These are phyloP conservation scores for Omphalea diandra DNA, from an alignment of 441 rosid genomes.

Conservation along the genomic window DNA sequence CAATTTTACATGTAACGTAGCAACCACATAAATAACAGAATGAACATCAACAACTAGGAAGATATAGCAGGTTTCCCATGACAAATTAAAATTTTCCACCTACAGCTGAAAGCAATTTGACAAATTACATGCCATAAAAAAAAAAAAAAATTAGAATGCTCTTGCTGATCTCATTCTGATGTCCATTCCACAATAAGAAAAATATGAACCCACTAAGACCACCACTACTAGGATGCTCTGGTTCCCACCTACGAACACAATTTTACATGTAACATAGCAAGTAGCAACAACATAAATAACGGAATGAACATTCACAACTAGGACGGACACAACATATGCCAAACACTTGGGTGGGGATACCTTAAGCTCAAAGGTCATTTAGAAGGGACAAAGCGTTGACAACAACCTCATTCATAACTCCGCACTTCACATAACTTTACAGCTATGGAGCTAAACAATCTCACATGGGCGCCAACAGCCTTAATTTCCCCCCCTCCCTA, in stretches of 20 bases:
- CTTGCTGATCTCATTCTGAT: too few species aligned
- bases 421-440: constrained; percentile 20
- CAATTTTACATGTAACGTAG: too few species aligned
- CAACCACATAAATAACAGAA: too few species aligned
- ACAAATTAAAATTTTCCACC: too few species aligned
- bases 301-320: not conserved
- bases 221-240: too few species aligned
- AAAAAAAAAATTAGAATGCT: too few species aligned
- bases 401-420: too few species aligned
- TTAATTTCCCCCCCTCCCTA: not conserved
- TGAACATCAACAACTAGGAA: too few species aligned
- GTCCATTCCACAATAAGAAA: not conserved
- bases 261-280: not conserved
- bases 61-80: too few species aligned
- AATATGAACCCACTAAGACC: constrained; percentile 2
- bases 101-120: too few species aligned
- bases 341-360: not conserved
- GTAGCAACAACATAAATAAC: not conserved
- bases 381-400: constrained; percentile 3
- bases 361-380: not conserved
- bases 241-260: too few species aligned
- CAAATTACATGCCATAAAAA: too few species aligned
- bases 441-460: constrained; percentile 12
- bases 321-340: constrained; percentile 17
- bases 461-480: constrained; percentile 13